Base-by-base conservation (phyloP, 2,329 filamentous ascomycete species). In the Grosmannia serpens region DNA sequence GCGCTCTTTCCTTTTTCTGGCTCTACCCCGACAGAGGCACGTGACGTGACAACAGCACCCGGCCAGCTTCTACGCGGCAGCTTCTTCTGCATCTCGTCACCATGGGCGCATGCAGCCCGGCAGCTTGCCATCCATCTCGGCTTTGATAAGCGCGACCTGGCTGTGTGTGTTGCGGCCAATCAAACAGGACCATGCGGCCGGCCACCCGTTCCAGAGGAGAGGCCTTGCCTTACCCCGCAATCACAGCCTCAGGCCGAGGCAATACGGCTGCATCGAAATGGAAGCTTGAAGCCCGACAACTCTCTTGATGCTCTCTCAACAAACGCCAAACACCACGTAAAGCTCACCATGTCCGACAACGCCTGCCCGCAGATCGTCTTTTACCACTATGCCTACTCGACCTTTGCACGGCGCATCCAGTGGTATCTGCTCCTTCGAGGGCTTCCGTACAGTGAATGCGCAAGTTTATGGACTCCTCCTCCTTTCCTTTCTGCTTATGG, bases 351-450 rank as follows among this genome's bases (percentile, higher is more conserved):
- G 33, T 17, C 41, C 6, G 41, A 44, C 20, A 24, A 38, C 22
- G 33, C 15, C 24, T 9, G 10, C 24, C 33, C 63, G 4, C 68
- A 70, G n/a, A 77, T 86, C 24, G 73, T 87, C 9, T 66, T 89
- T 1, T 88, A 85, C 68, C 84, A 87, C 69, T 89, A 89, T 67
- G 67, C 74, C 1, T 77, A 74, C 65, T 88, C 85, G 13, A 85
- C 85, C 0, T 88, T 81, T 65, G 85, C 84, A 9, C 76, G 76
- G 58, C 74, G 84, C 60, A 70, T 89, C 31, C 70, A 79, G 29
- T 88, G 85, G 84, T 89, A 89, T 67, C 74, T 89, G 15, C 75
- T 77, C 46, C 77, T 89, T 4, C 80, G 86, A 49, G 77, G 78
- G 29, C 86, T 89, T 52, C 76, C 79, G 0, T 88, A 85, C 65